These are phyloP conservation scores for Tolypocladium pustulatum DNA, from an alignment of 2,329 filamentous ascomycete species.

Conservation along the genomic window DNA sequence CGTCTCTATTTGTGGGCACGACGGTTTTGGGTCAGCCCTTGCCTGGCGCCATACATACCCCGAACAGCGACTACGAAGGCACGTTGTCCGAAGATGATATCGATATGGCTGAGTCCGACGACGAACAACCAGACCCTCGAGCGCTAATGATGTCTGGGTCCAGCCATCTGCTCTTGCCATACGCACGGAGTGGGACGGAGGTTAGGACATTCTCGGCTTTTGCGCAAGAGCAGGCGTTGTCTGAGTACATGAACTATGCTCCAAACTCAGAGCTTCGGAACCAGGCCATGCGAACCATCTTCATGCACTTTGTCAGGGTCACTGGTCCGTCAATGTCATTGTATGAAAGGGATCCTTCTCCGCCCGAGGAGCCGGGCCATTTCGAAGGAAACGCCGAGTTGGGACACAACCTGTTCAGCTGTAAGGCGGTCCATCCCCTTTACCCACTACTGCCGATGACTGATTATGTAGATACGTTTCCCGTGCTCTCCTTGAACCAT, in stretches of 20 bases:
- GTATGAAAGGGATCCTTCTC: slow-evolving; percentile 72
- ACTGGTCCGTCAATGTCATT: slow-evolving; percentile 80
- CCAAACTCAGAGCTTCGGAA: slow-evolving; percentile 68
- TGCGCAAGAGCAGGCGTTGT: slow-evolving; percentile 40
- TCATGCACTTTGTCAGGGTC: slow-evolving; percentile 84
- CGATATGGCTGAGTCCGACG: slow-evolving; percentile 52
- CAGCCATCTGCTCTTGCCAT: slow-evolving; percentile 23
- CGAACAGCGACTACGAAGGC: slow-evolving; percentile 2
- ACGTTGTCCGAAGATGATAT: slow-evolving; percentile 41
- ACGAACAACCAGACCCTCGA: slow-evolving; percentile 35
- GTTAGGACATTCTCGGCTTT: slow-evolving; percentile 39
- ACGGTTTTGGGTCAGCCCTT: not conserved
- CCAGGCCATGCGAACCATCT: slow-evolving; percentile 68
- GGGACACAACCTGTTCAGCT: slow-evolving; percentile 56
- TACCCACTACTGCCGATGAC: not conserved
- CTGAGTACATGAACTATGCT: slow-evolving; percentile 56
- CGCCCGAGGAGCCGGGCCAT: slow-evolving; percentile 49
- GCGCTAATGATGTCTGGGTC: slow-evolving; percentile 19
- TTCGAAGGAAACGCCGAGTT: slow-evolving; percentile 50
- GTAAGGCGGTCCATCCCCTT: slow-evolving; percentile 25
- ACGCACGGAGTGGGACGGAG: slow-evolving; percentile 25
- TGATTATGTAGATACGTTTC: slow-evolving; percentile 54
- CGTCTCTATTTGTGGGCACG: not conserved
- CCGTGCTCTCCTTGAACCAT: slow-evolving; percentile 71
- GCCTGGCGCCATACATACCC: not conserved